Conservation (phyloP, 116 monocot genomes). For the Iris pallida region DNA sequence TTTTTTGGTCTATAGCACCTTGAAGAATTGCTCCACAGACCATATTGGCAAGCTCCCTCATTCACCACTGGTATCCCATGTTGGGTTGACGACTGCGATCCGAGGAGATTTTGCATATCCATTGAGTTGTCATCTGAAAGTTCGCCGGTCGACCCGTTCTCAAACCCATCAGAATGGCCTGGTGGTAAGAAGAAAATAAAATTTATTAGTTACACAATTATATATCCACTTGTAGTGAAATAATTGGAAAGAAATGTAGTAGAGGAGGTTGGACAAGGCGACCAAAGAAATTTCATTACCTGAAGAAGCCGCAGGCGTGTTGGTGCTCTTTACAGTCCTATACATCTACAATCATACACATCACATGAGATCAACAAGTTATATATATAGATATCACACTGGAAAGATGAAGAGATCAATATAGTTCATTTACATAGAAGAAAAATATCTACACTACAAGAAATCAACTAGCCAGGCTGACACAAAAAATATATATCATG, state of each 20-base stretch:
- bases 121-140: slow-evolving; percentile 67
- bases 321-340: slow-evolving; percentile 82
- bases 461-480: too few relatives aligned
- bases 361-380: neutral
- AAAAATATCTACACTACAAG: too few relatives aligned
- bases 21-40: slow-evolving; percentile 77
- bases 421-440: too few relatives aligned
- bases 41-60: slow-evolving; percentile 22
- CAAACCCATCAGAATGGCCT: slow-evolving; percentile 71
- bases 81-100: slow-evolving; percentile 13
- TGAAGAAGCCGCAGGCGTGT: slow-evolving; percentile 66
- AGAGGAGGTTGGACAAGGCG: neutral
- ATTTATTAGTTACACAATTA: neutral
- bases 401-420: neutral
- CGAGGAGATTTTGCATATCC: slow-evolving; percentile 28
- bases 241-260: neutral
- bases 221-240: neutral
- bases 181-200: neutral
- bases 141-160: slow-evolving; percentile 72
- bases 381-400: neutral
- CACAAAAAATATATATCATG: too few relatives aligned
- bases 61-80: slow-evolving; percentile 17
- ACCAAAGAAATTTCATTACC: slow-evolving; percentile 6
- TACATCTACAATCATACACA: slow-evolving; percentile 56
- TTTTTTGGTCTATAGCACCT: slow-evolving; percentile 25